These are phyloP conservation scores for Vanrija sp. DNA, from an alignment of 1,284 basidiomycete species.

Conservation along the genomic window DNA sequence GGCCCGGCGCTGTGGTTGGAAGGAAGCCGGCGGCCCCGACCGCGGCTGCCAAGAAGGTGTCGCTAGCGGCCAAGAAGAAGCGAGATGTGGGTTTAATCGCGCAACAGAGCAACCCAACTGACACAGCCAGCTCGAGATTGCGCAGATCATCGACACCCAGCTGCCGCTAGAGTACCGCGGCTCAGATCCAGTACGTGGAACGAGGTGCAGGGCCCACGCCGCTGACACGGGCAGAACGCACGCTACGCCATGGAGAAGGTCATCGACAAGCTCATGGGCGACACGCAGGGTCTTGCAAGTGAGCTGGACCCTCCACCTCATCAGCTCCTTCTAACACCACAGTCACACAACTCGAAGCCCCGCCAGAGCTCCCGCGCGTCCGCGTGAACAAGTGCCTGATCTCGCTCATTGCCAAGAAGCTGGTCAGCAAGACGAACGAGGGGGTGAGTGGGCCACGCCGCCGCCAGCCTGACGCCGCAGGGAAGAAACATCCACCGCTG, in stretches of 20 bases:
- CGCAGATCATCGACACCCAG: constrained; percentile 64
- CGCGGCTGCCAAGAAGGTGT: constrained; percentile 20
- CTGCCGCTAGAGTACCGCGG: constrained; percentile 88
- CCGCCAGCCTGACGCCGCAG: background rate
- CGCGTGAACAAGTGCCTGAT: constrained; percentile 90
- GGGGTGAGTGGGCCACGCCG: constrained; percentile 42
- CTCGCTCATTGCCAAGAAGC: constrained; percentile 80
- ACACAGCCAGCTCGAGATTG: constrained; percentile 52
- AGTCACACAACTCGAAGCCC: constrained; percentile 75
- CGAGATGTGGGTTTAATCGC: constrained; percentile 55
- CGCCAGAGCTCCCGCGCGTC: constrained; percentile 79
- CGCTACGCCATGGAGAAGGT: constrained; percentile 73
- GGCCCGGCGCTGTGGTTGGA: background rate
- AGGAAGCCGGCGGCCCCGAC: background rate
- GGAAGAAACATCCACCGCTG: constrained; percentile 13
- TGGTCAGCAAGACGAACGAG: constrained; percentile 61
- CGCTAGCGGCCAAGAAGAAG: constrained; percentile 68
- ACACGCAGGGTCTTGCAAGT: constrained; percentile 31
- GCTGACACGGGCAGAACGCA: constrained; percentile 56
- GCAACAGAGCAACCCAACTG: background rate
- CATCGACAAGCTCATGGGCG: constrained; percentile 41
- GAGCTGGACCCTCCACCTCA: constrained; percentile 1
- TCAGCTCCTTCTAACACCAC: constrained; percentile 6
- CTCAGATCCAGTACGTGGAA: constrained; percentile 64
- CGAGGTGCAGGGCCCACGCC: background rate